Evolutionary conservation across 1,139 yeast genomes (phyloP).

Genomic region (Blastobotrys persicus): DNA sequence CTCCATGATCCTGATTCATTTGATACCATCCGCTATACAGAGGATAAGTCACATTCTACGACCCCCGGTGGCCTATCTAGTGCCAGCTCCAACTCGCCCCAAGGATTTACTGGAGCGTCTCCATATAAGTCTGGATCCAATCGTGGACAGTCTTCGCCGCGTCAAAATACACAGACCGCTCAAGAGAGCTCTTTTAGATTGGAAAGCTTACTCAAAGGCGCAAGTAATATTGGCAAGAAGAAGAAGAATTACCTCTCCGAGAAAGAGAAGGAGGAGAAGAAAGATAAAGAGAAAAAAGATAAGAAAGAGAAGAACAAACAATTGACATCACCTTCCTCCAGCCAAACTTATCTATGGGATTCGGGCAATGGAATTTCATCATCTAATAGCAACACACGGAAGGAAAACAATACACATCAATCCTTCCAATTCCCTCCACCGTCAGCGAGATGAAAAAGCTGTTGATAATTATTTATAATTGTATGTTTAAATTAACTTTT

Average conservation of each 20-base stretch:
- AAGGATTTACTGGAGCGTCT: background rate
- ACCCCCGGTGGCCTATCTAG: background rate
- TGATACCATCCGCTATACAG: conserved; percentile 16
- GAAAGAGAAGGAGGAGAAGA: conserved; percentile 19
- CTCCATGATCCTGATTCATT: conserved; percentile 13
- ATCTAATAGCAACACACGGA: background rate
- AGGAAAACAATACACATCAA: conserved; percentile 1
- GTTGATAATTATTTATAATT: background rate
- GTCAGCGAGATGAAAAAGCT: background rate
- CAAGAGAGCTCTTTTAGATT: conserved; percentile 35
- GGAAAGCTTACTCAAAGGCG: conserved; percentile 34
- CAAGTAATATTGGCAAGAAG: conserved; percentile 29
- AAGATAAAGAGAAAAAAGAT: conserved; percentile 17
- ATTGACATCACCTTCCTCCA: conserved; percentile 10
- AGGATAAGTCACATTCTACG: conserved; percentile 3
- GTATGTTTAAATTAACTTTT: background rate
- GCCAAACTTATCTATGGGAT: conserved; percentile 7
- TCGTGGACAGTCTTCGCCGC: background rate
- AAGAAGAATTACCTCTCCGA: conserved; percentile 23
- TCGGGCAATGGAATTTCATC: background rate
- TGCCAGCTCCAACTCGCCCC: background rate
- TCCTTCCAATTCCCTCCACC: conserved; percentile 10
- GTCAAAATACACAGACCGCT: conserved; percentile 6
- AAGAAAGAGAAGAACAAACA: conserved; percentile 13
- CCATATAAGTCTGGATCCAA: background rate